Evolutionary conservation across 495 filamentous ascomycete species (phyloP).

Genomic region (Podospora comata): DNA sequence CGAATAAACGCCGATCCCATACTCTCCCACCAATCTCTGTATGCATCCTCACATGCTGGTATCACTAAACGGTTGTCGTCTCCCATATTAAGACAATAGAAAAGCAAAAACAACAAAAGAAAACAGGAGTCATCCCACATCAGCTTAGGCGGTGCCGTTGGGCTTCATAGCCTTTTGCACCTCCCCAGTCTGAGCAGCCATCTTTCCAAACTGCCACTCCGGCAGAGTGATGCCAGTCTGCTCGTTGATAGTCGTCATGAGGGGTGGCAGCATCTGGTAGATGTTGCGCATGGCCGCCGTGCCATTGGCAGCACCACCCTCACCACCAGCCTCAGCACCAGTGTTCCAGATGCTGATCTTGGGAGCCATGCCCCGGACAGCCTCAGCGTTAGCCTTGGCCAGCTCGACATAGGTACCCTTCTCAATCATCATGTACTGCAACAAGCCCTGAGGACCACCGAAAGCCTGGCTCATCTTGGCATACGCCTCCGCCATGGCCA

Average conservation of each 20-base stretch:
- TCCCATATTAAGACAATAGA: not conserved
- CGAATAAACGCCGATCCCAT: not conserved
- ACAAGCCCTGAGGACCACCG: conserved; percentile 67
- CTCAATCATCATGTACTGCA: conserved; percentile 78
- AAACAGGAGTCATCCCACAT: not conserved
- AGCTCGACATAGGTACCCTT: conserved; percentile 62
- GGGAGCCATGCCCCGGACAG: conserved; percentile 72
- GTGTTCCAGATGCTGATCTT: conserved; percentile 92
- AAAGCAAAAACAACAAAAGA: not conserved
- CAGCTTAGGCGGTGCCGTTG: conserved; percentile 19
- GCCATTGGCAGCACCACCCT: conserved; percentile 33
- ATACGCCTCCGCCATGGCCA: conserved; percentile 75
- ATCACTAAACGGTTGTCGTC: not conserved
- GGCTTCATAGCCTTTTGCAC: conserved; percentile 17
- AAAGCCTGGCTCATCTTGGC: conserved; percentile 63
- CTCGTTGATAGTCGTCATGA: conserved; percentile 77
- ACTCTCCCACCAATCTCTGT: not conserved
- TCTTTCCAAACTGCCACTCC: conserved; percentile 60
- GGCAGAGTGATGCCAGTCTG: conserved; percentile 77
- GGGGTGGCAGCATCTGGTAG: conserved; percentile 74
- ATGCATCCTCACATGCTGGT: not conserved
- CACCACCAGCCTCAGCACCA: conserved; percentile 44
- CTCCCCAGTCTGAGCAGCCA: conserved; percentile 36
- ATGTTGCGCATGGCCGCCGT: conserved; percentile 49
- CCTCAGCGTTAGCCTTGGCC: conserved; percentile 65